A percentile compares a stretch with the other conserved stretches of the same genome.
Conservation (phyloP, 306 rosid genomes). For the Sindora glabra region DNA sequence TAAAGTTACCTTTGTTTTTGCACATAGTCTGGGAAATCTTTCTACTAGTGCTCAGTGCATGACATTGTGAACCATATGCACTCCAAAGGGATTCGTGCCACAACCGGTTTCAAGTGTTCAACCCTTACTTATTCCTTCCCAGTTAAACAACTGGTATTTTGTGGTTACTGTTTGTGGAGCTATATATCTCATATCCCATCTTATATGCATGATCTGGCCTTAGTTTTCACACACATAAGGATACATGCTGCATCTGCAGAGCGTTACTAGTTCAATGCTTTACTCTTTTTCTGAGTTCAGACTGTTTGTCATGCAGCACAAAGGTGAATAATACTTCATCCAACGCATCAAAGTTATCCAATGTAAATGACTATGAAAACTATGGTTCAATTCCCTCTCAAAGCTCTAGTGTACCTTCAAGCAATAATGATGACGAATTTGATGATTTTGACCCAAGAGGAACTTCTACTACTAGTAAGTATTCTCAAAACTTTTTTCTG, state of each 20-base stretch:
- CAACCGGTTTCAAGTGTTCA: background rate
- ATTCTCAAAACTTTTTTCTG: too few species aligned
- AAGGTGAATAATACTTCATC: slow-evolving; percentile 36
- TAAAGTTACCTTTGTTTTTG: background rate
- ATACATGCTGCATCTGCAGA: slow-evolving; percentile 5
- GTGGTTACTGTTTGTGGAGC: slow-evolving; percentile 9
- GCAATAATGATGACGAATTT: slow-evolving; percentile 54
- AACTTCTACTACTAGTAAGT: slow-evolving; percentile 48
- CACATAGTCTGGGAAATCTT: too few species aligned
- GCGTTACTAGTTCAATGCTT: background rate
- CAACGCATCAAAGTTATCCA: slow-evolving; percentile 43
- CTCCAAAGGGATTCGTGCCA: background rate
- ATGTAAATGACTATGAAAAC: slow-evolving; percentile 33
- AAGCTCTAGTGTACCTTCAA: slow-evolving; percentile 32
- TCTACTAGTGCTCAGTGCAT: too few species aligned
- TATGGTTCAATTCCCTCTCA: slow-evolving; percentile 44
- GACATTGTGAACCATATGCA: background rate
- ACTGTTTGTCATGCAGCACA: slow-evolving; percentile 48
- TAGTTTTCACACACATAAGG: background rate
- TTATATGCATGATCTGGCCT: slow-evolving; percentile 4
- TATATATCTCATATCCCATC: slow-evolving; percentile 1
- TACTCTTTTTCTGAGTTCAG: slow-evolving; percentile 18
- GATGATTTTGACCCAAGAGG: slow-evolving; percentile 98
- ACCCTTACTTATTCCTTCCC: background rate
- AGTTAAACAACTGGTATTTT: slow-evolving; percentile 11